Conservation (phyloP, 78 protist genomes). For the Dictyostelium brefeldianum region DNA sequence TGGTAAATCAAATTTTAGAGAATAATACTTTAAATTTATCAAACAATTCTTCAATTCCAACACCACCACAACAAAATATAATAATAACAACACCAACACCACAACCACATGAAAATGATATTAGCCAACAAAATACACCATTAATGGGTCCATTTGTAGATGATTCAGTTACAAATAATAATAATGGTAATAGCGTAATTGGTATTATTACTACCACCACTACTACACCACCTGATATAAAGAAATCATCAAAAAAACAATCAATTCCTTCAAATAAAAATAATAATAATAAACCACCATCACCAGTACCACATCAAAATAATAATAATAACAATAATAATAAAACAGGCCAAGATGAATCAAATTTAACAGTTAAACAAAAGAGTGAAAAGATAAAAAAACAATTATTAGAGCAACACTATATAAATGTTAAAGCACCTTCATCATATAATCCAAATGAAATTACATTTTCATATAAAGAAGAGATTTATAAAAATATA, state of each 20-base stretch:
- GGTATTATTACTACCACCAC: background rate
- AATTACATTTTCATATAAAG: slow-evolving; percentile 9
- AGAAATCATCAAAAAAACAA: background rate
- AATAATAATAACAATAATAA: background rate
- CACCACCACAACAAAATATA: slow-evolving; percentile 1
- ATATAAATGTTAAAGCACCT: background rate
- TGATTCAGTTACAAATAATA: background rate
- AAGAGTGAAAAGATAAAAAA: slow-evolving; percentile 13
- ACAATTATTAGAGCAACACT: slow-evolving; percentile 16
- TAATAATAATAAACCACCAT: slow-evolving; percentile 17
- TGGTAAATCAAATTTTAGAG: slow-evolving; percentile 21
- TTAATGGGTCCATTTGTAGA: background rate
- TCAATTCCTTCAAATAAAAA: background rate
- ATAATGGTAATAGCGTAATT: background rate
- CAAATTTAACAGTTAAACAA: slow-evolving; percentile 10
- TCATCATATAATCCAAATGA: slow-evolving; percentile 25
- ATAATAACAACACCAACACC: background rate
- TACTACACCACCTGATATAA: background rate
- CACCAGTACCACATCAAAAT: background rate
- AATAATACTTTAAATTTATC: background rate
- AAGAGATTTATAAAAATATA: slow-evolving; percentile 18
- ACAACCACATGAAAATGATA: background rate
- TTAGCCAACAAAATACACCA: background rate
- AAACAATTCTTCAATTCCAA: background rate
- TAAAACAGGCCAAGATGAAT: background rate